A percentile compares a stretch with the other conserved stretches of the same genome.
These are phyloP conservation scores for Penicillium subrubescens DNA, from an alignment of 495 filamentous ascomycete species.

Conservation along the genomic window DNA sequence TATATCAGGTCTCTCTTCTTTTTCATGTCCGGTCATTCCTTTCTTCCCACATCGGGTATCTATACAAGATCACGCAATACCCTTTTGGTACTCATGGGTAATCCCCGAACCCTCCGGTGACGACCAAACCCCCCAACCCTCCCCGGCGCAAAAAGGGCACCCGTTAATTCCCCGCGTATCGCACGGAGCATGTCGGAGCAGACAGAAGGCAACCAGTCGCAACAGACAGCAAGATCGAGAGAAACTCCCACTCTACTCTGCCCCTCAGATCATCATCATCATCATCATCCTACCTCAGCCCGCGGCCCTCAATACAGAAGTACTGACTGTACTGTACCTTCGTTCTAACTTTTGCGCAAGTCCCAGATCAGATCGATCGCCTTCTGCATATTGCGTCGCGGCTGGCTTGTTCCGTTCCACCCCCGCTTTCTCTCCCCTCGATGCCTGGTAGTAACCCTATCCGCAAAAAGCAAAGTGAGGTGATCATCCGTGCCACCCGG, in stretches of 20 bases:
- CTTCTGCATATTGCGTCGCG: background rate
- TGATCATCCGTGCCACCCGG: constrained; percentile 16
- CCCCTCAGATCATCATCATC: constrained; percentile 3
- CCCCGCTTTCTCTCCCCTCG: background rate
- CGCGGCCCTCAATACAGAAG: background rate
- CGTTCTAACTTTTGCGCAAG: background rate
- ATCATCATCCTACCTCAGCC: background rate
- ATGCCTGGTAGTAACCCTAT: constrained; percentile 6
- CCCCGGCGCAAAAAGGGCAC: background rate
- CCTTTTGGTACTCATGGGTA: background rate
- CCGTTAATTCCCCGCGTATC: background rate
- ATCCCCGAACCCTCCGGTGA: background rate
- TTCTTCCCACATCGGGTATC: background rate
- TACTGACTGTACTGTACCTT: background rate
- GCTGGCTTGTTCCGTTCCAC: too few species aligned
- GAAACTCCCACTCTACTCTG: background rate
- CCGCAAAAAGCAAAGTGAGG: constrained; percentile 16
- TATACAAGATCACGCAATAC: background rate
- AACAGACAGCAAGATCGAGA: too few species aligned
- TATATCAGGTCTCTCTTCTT: background rate
- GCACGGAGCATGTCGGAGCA: constrained; percentile 34
- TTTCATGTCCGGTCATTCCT: background rate
- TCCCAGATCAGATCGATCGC: background rate
- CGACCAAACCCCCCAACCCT: too few species aligned
- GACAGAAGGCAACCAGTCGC: background rate